These are phyloP conservation scores for Thamnidium elegans DNA, from an alignment of 192 early-diverging fungal species.

Conservation along the genomic window DNA sequence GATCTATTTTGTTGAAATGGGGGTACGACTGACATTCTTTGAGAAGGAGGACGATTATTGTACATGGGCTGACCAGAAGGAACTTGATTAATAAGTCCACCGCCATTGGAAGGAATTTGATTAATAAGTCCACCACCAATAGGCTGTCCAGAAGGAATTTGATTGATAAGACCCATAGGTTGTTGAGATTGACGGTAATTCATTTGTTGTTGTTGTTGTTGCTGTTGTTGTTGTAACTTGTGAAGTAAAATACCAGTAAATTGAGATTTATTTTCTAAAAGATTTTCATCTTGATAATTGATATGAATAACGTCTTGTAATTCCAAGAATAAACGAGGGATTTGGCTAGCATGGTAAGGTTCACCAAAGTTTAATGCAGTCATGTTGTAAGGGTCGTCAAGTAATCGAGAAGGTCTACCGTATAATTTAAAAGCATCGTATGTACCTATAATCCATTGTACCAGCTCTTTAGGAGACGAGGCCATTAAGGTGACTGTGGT, in stretches of 20 bases:
- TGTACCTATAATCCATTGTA: conserved; percentile 40
- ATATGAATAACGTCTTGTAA: conserved; percentile 16
- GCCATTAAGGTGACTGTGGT: conserved; percentile 29
- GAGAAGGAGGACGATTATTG: neutral
- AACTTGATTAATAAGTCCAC: conserved; percentile 9
- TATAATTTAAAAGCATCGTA: conserved; percentile 47
- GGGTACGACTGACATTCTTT: neutral
- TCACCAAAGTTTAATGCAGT: conserved; percentile 28
- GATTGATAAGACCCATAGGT: neutral
- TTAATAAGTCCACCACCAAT: no score
- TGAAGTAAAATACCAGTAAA: conserved; percentile 5
- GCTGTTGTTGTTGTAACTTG: conserved; percentile 2
- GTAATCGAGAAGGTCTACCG: conserved; percentile 37
- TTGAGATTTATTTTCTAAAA: conserved; percentile 11
- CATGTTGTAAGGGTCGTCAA: conserved; percentile 27
- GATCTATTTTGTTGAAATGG: neutral
- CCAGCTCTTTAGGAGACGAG: conserved; percentile 32
- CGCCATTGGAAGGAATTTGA: no score
- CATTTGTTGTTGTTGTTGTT: conserved; percentile 3
- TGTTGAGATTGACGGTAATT: neutral
- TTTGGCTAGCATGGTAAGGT: neutral
- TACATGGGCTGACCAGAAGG: conserved; percentile 1
- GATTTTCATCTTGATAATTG: neutral
- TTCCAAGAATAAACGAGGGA: conserved; percentile 33
- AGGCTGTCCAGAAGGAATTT: neutral